Percentiles rank a stretch among this genome's conserved stretches.
Evolutionary conservation across 2,329 filamentous ascomycete genomes (phyloP).

Genomic region (Pseudogymnoascus sp.): DNA sequence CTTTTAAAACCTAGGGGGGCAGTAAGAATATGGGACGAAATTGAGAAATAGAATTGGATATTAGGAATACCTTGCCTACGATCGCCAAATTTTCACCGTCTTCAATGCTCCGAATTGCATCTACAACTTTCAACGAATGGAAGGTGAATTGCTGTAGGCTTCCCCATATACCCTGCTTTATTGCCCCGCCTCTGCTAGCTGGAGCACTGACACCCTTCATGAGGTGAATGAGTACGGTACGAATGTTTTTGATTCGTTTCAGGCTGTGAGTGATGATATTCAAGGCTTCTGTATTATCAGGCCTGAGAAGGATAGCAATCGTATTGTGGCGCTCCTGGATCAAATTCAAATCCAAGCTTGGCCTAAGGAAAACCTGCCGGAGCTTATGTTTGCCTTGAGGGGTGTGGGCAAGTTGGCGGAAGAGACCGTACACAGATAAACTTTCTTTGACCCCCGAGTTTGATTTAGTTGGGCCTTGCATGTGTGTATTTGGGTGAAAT

Average conservation of each 20-base stretch:
- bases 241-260: slow-evolving; percentile 68
- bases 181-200: slow-evolving; percentile 25
- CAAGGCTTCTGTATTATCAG: slow-evolving; percentile 56
- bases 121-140: slow-evolving; percentile 61
- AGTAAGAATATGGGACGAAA: not conserved
- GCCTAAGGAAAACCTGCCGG: slow-evolving; percentile 74
- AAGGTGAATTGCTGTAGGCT: slow-evolving; percentile 65
- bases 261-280: slow-evolving; percentile 53
- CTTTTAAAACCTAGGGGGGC: slow-evolving; percentile 44
- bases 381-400: slow-evolving; percentile 69
- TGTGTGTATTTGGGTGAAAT: slow-evolving; percentile 72
- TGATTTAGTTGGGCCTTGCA: slow-evolving; percentile 57
- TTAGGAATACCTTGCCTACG: slow-evolving; percentile 40
- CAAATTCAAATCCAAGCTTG: slow-evolving; percentile 57
- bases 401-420: slow-evolving; percentile 66
- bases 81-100: slow-evolving; percentile 47
- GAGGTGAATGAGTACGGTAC: slow-evolving; percentile 58
- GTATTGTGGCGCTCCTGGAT: slow-evolving; percentile 67
- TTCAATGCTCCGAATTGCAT: slow-evolving; percentile 50
- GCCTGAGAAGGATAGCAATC: slow-evolving; percentile 57
- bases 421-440: slow-evolving; percentile 76
- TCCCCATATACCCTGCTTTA: slow-evolving; percentile 64
- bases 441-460: slow-evolving; percentile 66
- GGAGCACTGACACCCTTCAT: slow-evolving; percentile 65
- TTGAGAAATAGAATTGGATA: not conserved